Evolutionary conservation across 345 rosid genomes (phyloP), one percentile per base, ranked within the genome.

Genomic region (Eucalyptus polyanthemos): DNA sequence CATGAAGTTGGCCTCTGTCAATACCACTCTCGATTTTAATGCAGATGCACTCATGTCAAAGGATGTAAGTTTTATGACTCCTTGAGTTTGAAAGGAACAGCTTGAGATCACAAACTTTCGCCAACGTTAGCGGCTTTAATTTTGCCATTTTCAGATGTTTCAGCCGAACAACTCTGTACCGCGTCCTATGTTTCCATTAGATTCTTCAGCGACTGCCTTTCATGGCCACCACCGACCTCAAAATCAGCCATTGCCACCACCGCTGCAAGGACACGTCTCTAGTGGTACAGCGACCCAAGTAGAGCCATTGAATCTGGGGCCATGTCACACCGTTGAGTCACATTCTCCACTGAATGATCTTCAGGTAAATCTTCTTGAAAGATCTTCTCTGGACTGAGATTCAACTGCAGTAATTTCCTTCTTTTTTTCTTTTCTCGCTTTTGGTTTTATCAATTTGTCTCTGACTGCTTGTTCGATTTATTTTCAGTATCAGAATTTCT

Each of bases 1-100:
- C 4, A 92, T 94, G 95, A 94, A 94, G 93, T 54, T 94, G 90
- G 89, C 95, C 88, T 92, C 94, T 88, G 93, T 94, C 62, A 89
- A 91, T 45, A 89, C 94, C 92, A 88, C 91, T 86, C 83, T 87
- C 92, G 93, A 93, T 89, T 56, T 91, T 88, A 91, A 87, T 86
- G 81, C 90, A 88, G 93, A 93, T 25, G 56, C 93, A 58, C 92
- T 90, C 12, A 51, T 89, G 88, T 76, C 95, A 49, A 93, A 93
- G 89, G 94, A 93, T 87, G 95, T 93, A 85, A 92, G 95, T 87
- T 50, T 65, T 65, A 49, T 69, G 53, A 76, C 47, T 76, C 42
- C 83, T 76, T 76, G 47, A 40, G 47, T 76, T 76, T 76, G 85
- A 40, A 76, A 76, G 47, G 85, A 40, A 21, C 85, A 76, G 85